Evolutionary conservation across 1,284 basidiomycete species (phyloP), one percentile per base, ranked within the genome.

Genomic region (Somion occarium): DNA sequence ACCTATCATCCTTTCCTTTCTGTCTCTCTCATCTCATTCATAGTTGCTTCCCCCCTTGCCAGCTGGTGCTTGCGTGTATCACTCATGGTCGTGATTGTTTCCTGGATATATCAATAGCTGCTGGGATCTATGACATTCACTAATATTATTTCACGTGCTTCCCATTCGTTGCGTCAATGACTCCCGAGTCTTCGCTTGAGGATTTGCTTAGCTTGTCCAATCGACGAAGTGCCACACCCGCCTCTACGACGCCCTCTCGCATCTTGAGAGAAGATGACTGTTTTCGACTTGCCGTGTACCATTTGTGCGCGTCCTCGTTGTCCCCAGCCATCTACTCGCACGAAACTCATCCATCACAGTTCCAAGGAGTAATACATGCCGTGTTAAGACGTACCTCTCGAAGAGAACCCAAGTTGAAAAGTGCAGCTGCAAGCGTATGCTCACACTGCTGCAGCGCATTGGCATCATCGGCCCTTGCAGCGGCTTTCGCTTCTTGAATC

Each of bases 331-430:
- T 76, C 82, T 85, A 52, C 18, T 7, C 9, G 34, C 11, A 9
- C 34, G n/a, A n/a, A n/a, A n/a, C n/a, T n/a, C n/a, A 50, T 26
- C 46, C 11, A 26, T 34, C 11, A 46, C 41, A 18, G 11, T 19
- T 19, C 7, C 7, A 18, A 42, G 7, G 22, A 18, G 11, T 42
- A 9, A 34, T 27, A 19, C 18, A 20, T 15, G 39, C 7, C 38
- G 18, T 18, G 25, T 9, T 24, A 46, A 44, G 7, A 42, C 47
- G 1, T 27, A 74, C 77, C 69, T 79, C 77, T 0, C 71, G 68
- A 44, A 78, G 56, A 23, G 70, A 67, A 2, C 76, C 86, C 30
- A 84, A 65, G 55, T 88, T 88, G 61, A 79, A 88, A 19, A 87
- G 60, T 20, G 80, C 72, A 2, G 78, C 80, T 2, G 78, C 80